Evolutionary conservation across 805 yeast species (phyloP), one percentile per base, ranked within the genome.

Genomic region (Huiozyma sinensis): DNA sequence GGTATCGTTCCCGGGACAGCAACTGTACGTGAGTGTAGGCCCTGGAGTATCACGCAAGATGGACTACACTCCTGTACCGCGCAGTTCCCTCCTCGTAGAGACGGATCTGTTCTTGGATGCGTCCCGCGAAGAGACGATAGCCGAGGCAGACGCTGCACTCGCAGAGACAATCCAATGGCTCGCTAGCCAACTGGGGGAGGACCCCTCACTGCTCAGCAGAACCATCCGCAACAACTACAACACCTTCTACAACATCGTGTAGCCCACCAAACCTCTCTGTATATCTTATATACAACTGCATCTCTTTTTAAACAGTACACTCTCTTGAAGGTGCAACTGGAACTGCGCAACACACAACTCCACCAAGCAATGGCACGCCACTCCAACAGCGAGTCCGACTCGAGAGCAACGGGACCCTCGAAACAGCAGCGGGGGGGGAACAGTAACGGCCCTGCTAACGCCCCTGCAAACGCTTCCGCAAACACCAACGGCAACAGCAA

Each of bases 31-130:
- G 33, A 11, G 33, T 11, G 33, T 31, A 8, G 27, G 37, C 37
- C 11, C 10, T 9, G 27, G 27, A 34, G 10, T 9, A 8, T n/a
- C 10, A 32, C n/a, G n/a, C 34, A 32, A 5, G 4, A 2, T 10
- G 4, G 34, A 32, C 4, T 32, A 32, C 34, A 10, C 34, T 5
- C n/a, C 4, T 10, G 44, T 75, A 3, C 75, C 77, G 0, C 50
- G 40, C 4, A 56, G 58, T 11, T 51, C 63, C 7, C 45, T 75
- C 4, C 57, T 79, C 33, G 60, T 74, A 2, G 86, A 79, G 52
- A 75, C 82, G 2, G 86, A 79, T 17, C 9, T 31, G 33, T 11
- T 11, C 11, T 11, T 31, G 33, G n/a, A 31, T 31, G 5, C 33
- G 5, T 8, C n/a, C 33, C 11, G 11, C 11, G 33, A 11, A 31